Evolutionary conservation across 331 rosid species (phyloP).

Genomic region (Phaseolus coccineus): DNA sequence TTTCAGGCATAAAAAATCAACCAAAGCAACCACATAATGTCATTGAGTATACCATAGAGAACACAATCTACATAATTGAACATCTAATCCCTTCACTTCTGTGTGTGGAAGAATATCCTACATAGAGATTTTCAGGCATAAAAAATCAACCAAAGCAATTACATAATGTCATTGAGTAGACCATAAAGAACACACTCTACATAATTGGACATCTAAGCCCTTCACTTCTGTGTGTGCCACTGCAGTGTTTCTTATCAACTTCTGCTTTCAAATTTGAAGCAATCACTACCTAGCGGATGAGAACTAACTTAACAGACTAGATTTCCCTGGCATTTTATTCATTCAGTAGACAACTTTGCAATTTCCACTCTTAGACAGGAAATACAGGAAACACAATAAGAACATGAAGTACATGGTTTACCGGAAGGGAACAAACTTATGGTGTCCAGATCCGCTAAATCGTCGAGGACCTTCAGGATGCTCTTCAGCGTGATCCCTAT

Average conservation of each 20-base stretch:
- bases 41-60: background rate
- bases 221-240: background rate
- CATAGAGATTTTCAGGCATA: background rate
- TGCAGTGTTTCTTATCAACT: slow-evolving; percentile 9
- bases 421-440: slow-evolving; percentile 84
- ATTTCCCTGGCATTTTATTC: slow-evolving; percentile 3
- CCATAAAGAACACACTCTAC: background rate
- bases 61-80: slow-evolving; percentile 4
- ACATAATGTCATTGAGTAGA: background rate
- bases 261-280: slow-evolving; percentile 22
- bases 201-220: slow-evolving; percentile 29
- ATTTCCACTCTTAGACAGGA: slow-evolving; percentile 27
- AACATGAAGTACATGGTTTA: slow-evolving; percentile 40
- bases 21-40: background rate
- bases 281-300: slow-evolving; percentile 6
- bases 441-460: slow-evolving; percentile 73
- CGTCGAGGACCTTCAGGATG: slow-evolving; percentile 94
- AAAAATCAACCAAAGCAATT: background rate
- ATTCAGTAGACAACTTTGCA: slow-evolving; percentile 17
- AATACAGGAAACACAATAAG: slow-evolving; percentile 27
- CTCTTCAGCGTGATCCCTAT: slow-evolving; percentile 41
- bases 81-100: background rate
- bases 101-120: background rate
- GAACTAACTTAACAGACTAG: slow-evolving; percentile 22
- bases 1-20: background rate